Conservation (phyloP, 768 basidiomycete genomes). For the Phylloporus arenicola region DNA sequence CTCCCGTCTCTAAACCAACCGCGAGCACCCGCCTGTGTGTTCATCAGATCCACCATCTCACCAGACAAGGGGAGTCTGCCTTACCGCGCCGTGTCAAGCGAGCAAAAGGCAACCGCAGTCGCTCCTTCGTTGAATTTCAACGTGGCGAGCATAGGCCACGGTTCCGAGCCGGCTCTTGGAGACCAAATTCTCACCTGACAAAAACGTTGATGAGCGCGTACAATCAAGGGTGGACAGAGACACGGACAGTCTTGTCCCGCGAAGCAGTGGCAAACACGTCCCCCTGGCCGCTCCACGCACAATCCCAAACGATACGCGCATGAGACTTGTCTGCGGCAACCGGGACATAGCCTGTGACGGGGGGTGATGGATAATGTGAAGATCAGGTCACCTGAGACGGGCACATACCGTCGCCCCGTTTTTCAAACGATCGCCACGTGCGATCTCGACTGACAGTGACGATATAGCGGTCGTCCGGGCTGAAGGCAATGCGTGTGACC, state of each 20-base stretch:
- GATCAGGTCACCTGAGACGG: not conserved
- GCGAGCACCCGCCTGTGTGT: conserved; percentile 54
- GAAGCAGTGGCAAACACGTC: conserved; percentile 89
- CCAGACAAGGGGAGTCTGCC: conserved; percentile 7
- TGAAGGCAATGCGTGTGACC: conserved; percentile 86
- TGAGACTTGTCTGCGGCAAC: conserved; percentile 78
- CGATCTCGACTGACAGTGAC: conserved; percentile 89
- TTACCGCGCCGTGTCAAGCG: conserved; percentile 39
- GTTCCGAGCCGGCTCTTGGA: conserved; percentile 26
- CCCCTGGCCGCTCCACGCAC: conserved; percentile 75
- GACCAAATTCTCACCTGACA: conserved; percentile 82
- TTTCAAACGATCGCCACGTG: conserved; percentile 80
- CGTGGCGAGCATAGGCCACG: conserved; percentile 56
- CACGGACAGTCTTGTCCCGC: conserved; percentile 83
- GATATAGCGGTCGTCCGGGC: conserved; percentile 72
- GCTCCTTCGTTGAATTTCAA: conserved; percentile 72
- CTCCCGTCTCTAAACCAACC: conserved; percentile 80
- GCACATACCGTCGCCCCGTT: conserved; percentile 37
- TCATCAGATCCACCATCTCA: not conserved
- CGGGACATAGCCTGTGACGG: conserved; percentile 52
- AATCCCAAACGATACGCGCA: conserved; percentile 93
- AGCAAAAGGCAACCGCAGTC: conserved; percentile 72
- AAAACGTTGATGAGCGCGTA: not conserved
- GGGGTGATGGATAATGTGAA: not conserved
- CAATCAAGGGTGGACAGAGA: not conserved